phyloP scores from a whole-genome alignment of 305 asterid genomes.

The Fraxinus baroniana region DNA sequence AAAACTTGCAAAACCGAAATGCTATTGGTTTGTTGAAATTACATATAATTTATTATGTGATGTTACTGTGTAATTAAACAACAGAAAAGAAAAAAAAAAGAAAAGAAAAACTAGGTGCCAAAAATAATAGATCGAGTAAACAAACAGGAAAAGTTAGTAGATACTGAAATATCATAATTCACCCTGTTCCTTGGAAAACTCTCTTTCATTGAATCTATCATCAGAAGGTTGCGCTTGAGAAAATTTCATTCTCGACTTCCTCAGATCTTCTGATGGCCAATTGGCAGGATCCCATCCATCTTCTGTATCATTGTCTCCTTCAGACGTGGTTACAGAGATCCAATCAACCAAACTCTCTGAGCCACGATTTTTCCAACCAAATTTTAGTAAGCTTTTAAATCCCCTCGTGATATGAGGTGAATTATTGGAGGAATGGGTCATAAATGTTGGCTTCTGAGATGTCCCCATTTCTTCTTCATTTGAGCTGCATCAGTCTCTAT shows the following conservation, averaged over 20 bases:
- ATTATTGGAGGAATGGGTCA: slow-evolving; percentile 44
- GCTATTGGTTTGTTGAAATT: neutral
- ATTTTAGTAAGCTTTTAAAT: slow-evolving; percentile 66
- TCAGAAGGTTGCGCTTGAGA: slow-evolving; percentile 65
- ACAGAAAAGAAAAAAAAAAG: neutral
- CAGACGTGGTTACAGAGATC: slow-evolving; percentile 53
- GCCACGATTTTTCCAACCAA: slow-evolving; percentile 80
- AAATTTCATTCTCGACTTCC: slow-evolving; percentile 72
- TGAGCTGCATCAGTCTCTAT: slow-evolving; percentile 67
- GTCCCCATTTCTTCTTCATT: slow-evolving; percentile 93
- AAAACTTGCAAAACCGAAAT: neutral
- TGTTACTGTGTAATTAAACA: neutral
- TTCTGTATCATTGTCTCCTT: slow-evolving; percentile 58
- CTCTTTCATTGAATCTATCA: slow-evolving; percentile 60
- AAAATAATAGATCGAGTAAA: neutral
- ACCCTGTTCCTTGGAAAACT: slow-evolving; percentile 67
- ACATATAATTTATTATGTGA: neutral
- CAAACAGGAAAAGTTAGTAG: neutral
- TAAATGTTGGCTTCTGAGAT: slow-evolving; percentile 53
- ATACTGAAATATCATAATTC: slow-evolving; percentile 14
- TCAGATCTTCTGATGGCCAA: slow-evolving; percentile 50
- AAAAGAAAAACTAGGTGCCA: neutral
- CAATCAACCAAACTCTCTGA: slow-evolving; percentile 70
- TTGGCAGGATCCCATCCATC: slow-evolving; percentile 52
- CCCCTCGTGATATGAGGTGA: slow-evolving; percentile 61